phyloP scores from a whole-genome alignment of 164 flowering plant species.

The Saururus chinensis region DNA sequence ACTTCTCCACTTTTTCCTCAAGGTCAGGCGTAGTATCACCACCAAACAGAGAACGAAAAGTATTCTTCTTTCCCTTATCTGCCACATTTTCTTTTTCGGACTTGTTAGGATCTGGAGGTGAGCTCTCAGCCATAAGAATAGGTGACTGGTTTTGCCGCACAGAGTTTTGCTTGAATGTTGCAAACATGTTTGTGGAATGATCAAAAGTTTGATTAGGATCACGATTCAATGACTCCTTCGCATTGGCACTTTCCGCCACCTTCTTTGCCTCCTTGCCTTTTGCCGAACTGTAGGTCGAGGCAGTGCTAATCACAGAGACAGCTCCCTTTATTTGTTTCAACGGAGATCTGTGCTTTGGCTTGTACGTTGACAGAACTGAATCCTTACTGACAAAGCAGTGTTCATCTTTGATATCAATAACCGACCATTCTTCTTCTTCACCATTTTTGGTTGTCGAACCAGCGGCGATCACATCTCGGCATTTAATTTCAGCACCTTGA shows the following conservation, averaged over 20 bases:
- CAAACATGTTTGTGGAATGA: constrained; percentile 9
- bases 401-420: constrained; percentile 64
- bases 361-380: constrained; percentile 25
- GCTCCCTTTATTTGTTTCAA: constrained; percentile 64
- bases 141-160: constrained; percentile 30
- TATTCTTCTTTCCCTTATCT: constrained; percentile 38
- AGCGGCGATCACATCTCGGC: constrained; percentile 50
- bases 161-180: no score
- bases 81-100: constrained; percentile 20
- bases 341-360: constrained; percentile 33
- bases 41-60: constrained; percentile 35
- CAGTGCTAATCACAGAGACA: constrained; percentile 43
- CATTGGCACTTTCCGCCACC: constrained; percentile 2
- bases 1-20: constrained; percentile 29
- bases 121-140: constrained; percentile 51
- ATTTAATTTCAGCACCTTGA: constrained; percentile 73
- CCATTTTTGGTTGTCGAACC: constrained; percentile 9
- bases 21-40: constrained; percentile 5
- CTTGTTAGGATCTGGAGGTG: constrained; percentile 14
- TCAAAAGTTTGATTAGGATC: constrained; percentile 10
- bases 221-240: no score
- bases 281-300: constrained; percentile 26
- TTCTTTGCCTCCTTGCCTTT: constrained; percentile 29
- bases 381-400: constrained; percentile 24
- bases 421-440: constrained; percentile 84